Base-by-base conservation (phyloP, 768 basidiomycete genomes). In the Rhizopogon vesiculosus region DNA sequence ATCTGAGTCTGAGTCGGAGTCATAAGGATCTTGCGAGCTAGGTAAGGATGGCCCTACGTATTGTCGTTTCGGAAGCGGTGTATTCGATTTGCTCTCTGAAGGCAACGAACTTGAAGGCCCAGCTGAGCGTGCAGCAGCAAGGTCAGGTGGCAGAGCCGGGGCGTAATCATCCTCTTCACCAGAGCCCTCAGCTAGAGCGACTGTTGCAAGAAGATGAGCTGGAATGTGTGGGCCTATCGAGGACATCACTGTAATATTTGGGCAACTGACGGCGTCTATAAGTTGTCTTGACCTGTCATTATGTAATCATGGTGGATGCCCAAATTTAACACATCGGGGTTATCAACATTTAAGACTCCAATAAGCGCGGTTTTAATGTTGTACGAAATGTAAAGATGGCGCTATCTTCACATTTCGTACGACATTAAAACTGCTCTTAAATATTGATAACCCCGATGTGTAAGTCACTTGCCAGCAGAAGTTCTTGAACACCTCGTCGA, bases 141-240 rank as follows among this genome's bases (percentile, higher is more conserved):
- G 70, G 55, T 89, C 86, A 12, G 91, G 90, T 5, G 89, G 91
- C 6, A 93, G 79, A 3, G 81, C 79, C 0, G 91, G 93, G 2
- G 76, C 78, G 63, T 86, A 89, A 61, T 84, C 85, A 59, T 89
- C 89, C 16, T 80, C 80, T 5, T 81, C 80, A 7, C 72, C 69
- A 15, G 68, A 71, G 12, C 67, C 67, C 4, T 62, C 56, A 22
- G 59, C 44, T 42, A 59, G 42, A 18, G 54, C 42, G 18, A 33
- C 9, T 2, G 42, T 57, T 29, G 65, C 57, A 29, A 72, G 69
- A 22, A 82, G 72, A 60, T 81, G 81, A 19, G 74, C 61, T 15
- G 85, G 85, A 38, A 86, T 72, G 43, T 77, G 72, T 35, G 85
- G 85, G 15, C 85, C 84, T 61, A 85, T 80, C 35, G 73, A 64